Percentiles rank a stretch among this genome's conserved stretches.
Evolutionary conservation across 148 eudicot genomes (phyloP).

Genomic region (Beta vulgaris): DNA sequence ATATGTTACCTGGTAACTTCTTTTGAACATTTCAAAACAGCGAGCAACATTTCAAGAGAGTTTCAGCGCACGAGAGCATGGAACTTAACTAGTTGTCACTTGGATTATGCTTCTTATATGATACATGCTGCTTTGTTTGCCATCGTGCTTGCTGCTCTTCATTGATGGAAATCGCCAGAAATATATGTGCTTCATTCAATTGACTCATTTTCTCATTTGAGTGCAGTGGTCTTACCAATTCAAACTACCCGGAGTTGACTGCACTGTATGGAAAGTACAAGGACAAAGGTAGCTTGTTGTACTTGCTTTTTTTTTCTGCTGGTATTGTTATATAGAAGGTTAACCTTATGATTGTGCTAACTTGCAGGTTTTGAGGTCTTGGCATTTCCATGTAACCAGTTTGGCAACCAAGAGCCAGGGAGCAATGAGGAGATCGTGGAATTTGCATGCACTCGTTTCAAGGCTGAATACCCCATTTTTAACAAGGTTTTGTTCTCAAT

Average conservation of each 20-base stretch:
- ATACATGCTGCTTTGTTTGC: background rate
- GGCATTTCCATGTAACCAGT: conserved; percentile 58
- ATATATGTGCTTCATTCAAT: background rate
- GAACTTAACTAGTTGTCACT: background rate
- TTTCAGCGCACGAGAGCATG: background rate
- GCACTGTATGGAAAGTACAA: conserved; percentile 68
- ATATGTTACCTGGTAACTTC: no score
- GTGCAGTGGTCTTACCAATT: conserved; percentile 74
- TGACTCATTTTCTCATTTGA: background rate
- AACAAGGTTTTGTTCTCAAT: conserved; percentile 33
- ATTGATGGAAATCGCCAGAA: background rate
- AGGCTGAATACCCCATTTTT: conserved; percentile 54
- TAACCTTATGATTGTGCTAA: background rate
- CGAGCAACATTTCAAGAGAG: background rate
- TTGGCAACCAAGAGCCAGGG: conserved; percentile 52
- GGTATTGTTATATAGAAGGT: background rate
- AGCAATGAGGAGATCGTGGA: conserved; percentile 49
- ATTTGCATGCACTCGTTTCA: conserved; percentile 61
- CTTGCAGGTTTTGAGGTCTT: conserved; percentile 43
- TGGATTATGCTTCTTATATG: background rate
- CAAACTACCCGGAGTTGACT: conserved; percentile 74
- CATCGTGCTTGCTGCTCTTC: background rate
- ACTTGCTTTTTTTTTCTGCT: background rate
- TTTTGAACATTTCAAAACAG: background rate
- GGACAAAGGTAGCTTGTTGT: conserved; percentile 44